Evolutionary conservation across 257 asterid genomes (phyloP).

Genomic region (Petunia axillaris): DNA sequence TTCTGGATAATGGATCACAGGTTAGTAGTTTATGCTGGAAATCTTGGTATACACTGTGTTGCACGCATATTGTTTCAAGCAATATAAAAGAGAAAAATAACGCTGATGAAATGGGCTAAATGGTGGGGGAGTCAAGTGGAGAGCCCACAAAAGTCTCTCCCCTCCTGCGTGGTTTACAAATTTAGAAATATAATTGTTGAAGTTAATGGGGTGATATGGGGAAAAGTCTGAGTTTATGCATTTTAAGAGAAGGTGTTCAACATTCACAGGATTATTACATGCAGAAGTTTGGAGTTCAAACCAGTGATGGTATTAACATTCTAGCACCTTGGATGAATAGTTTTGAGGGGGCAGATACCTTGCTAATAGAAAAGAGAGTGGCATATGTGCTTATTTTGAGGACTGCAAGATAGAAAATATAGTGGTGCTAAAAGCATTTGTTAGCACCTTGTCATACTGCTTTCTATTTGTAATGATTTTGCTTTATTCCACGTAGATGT

Average conservation of each 20-base stretch:
- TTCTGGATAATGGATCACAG: conserved; percentile 94
- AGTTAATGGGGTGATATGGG: neutral
- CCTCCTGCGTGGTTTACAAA: neutral
- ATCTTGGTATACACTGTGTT: neutral
- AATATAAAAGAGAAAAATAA: neutral
- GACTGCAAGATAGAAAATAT: neutral
- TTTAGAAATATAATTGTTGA: neutral
- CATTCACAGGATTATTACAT: neutral
- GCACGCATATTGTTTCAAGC: neutral
- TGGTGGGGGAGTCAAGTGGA: neutral
- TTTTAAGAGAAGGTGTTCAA: neutral
- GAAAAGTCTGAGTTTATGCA: neutral
- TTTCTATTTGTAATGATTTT: conserved; percentile 6
- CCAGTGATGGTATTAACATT: neutral
- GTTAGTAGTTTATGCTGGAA: conserved; percentile 37
- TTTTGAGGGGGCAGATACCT: conserved; percentile 2
- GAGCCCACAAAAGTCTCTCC: neutral
- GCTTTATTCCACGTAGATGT: neutral
- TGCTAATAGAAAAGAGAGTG: conserved; percentile 4
- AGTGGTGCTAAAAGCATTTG: neutral
- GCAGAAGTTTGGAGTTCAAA: neutral
- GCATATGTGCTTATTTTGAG: conserved; percentile 3
- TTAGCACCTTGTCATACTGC: neutral
- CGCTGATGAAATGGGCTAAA: neutral
- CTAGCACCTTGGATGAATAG: conserved; percentile 17